These are phyloP conservation scores for Boletales sp. DNA, from an alignment of 768 basidiomycete genomes.

Conservation along the genomic window DNA sequence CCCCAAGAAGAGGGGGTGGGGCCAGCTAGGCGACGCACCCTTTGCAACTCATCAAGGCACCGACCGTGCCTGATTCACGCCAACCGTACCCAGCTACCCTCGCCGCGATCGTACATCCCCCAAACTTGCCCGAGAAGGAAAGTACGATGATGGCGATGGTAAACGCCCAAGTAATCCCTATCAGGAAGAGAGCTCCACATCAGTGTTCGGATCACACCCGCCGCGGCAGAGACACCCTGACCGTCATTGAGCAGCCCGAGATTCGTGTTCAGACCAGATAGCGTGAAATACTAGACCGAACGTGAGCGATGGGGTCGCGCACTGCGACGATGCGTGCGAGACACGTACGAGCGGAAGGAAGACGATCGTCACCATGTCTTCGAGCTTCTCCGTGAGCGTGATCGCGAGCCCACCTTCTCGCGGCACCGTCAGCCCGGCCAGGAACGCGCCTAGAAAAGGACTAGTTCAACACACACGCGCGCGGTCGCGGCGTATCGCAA, in stretches of 20 bases:
- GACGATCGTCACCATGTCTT: conserved; percentile 89
- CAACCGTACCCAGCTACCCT: conserved; percentile 64
- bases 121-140: conserved; percentile 87
- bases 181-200: neutral
- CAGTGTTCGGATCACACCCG: neutral
- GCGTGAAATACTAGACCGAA: conserved; percentile 72
- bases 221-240: conserved; percentile 9
- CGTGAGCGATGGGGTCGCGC: too few relatives aligned
- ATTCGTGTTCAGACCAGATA: conserved; percentile 88
- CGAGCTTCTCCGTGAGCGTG: conserved; percentile 89
- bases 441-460: conserved; percentile 59
- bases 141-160: conserved; percentile 73
- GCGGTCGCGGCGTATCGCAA: too few relatives aligned
- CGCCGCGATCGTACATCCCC: conserved; percentile 75
- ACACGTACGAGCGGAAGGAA: conserved; percentile 74
- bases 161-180: conserved; percentile 84
- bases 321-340: too few relatives aligned
- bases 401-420: conserved; percentile 86
- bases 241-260: conserved; percentile 81
- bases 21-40: conserved; percentile 47
- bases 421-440: conserved; percentile 79
- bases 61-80: conserved; percentile 82
- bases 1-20: neutral
- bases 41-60: conserved; percentile 94
- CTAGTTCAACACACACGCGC: too few relatives aligned